A percentile compares a stretch with the other conserved stretches of the same genome.
These are phyloP conservation scores for Austroboletus niveus DNA, from an alignment of 1,284 basidiomycete species.

Conservation along the genomic window DNA sequence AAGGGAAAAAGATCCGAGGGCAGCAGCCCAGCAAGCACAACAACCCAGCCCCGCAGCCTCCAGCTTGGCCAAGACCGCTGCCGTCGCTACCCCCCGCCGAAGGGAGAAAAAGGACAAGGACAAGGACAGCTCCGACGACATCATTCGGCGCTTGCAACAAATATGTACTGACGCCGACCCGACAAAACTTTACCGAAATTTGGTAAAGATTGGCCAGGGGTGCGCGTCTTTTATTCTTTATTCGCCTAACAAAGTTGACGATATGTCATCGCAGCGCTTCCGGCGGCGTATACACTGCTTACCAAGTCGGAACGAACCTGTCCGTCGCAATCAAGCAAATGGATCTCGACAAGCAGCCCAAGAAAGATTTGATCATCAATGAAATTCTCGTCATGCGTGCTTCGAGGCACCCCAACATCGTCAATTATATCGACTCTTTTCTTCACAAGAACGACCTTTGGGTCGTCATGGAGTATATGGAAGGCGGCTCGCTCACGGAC, in stretches of 20 bases:
- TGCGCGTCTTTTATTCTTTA: slow-evolving; percentile 39
- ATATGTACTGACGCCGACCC: slow-evolving; percentile 99
- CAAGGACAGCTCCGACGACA: slow-evolving; percentile 84
- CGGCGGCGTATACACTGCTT: slow-evolving; percentile 97
- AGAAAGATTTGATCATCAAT: slow-evolving; percentile 99
- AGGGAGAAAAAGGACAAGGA: slow-evolving; percentile 84
- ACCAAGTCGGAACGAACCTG: slow-evolving; percentile 90
- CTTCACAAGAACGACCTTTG: slow-evolving; percentile 96
- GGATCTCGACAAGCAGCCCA: slow-evolving; percentile 99
- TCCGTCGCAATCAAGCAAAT: slow-evolving; percentile 99
- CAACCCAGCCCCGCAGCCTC: slow-evolving; percentile 43
- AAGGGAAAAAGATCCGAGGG: slow-evolving; percentile 37
- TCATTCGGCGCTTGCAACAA: slow-evolving; percentile 85
- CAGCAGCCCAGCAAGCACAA: slow-evolving; percentile 37
- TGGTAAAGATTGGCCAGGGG: slow-evolving; percentile 98
- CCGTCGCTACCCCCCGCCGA: slow-evolving; percentile 76
- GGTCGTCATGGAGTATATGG: slow-evolving; percentile 99
- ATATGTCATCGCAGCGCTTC: slow-evolving; percentile 64
- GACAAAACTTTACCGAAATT: slow-evolving; percentile 86
- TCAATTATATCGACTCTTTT: slow-evolving; percentile 99
- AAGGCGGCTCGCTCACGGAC: slow-evolving; percentile 90
- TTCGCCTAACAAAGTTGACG: neutral
- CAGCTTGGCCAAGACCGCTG: slow-evolving; percentile 62
- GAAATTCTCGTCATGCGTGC: slow-evolving; percentile 99
- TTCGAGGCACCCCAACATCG: slow-evolving; percentile 94